Conservation (phyloP, 495 filamentous ascomycete species). For the Gamarada debralockiae region DNA sequence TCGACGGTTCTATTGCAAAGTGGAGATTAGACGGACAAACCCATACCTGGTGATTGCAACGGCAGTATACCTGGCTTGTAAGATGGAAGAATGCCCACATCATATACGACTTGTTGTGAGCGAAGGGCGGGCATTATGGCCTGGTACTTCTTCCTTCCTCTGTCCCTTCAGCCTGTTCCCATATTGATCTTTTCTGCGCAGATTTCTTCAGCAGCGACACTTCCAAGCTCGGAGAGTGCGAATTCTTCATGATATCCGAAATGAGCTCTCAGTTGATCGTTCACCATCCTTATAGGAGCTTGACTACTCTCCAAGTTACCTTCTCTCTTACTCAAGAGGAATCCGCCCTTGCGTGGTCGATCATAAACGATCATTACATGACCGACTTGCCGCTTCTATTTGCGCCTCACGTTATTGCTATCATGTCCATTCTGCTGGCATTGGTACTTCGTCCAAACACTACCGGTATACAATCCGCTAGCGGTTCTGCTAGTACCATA, state of each 20-base stretch:
- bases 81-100: slow-evolving; percentile 97
- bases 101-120: slow-evolving; percentile 86
- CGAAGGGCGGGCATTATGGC: slow-evolving; percentile 85
- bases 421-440: slow-evolving; percentile 85
- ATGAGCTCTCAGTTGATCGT: slow-evolving; percentile 93
- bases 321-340: slow-evolving; percentile 77
- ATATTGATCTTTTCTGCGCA: slow-evolving; percentile 31
- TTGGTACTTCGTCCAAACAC: slow-evolving; percentile 65
- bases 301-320: slow-evolving; percentile 66
- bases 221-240: slow-evolving; percentile 90
- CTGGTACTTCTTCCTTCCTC: slow-evolving; percentile 47
- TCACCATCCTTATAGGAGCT: slow-evolving; percentile 93
- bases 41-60: slow-evolving; percentile 89
- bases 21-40: slow-evolving; percentile 89
- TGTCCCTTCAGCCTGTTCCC: no score
- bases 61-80: slow-evolving; percentile 91
- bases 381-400: slow-evolving; percentile 88
- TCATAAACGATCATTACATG: slow-evolving; percentile 95
- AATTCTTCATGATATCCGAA: slow-evolving; percentile 93
- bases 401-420: slow-evolving; percentile 83
- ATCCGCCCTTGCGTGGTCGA: slow-evolving; percentile 68
- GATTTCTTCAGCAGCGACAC: slow-evolving; percentile 78
- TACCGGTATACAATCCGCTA: slow-evolving; percentile 19
- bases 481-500: slow-evolving; percentile 25
- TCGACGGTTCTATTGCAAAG: slow-evolving; percentile 87